Evolutionary conservation across 768 basidiomycete species (phyloP), one percentile per base, ranked within the genome.

Genomic region (Leccinum longicurvipes): DNA sequence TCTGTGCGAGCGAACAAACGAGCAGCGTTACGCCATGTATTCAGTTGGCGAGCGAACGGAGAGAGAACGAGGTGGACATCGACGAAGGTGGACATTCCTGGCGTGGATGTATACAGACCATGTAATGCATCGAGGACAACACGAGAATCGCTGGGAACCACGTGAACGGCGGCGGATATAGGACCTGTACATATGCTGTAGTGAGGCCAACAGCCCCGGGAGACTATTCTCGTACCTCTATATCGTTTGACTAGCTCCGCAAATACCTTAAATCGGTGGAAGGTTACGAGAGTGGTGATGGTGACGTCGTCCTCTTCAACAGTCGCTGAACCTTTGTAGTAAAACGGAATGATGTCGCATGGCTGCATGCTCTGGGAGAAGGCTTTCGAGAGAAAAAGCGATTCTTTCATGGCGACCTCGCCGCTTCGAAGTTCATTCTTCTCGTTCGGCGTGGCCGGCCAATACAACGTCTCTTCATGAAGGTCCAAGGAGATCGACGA

Each of bases 11-110:
- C 86, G 63, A 92, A 91, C 50, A 91, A 75, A 41, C 93, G 83
- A 3, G 92, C 93, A 42, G 85, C 81, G 68, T 94, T 94, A 31
- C 93, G 80, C 89, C 91, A 94, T 23, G 89, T 84, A 70, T 95
- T 95, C 77, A 95, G 87, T 67, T 93, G 89, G 6, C 91, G 82
- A 57, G 87, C 86, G 60, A 87, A 89, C 3, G 82, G 79, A 63
- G 92, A 90, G 60, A 93, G 76, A 28, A 94, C 86, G 50, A 95
- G 83, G 66, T 95, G 93, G 12, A 94, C 83, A 67, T 94, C 93
- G 49, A 93, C 89, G 62, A 81, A 84, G 25, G 71, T 74, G 45
- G 81, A 73, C 81, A 93, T 87, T 53, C 73, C 76, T 2, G 82
- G 81, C 3, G 84, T 84, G 8, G 86, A 82, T 5, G 76, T 76